phyloP scores from a whole-genome alignment of 2,329 filamentous ascomycete genomes.

The Camptophora hylomeconis region DNA sequence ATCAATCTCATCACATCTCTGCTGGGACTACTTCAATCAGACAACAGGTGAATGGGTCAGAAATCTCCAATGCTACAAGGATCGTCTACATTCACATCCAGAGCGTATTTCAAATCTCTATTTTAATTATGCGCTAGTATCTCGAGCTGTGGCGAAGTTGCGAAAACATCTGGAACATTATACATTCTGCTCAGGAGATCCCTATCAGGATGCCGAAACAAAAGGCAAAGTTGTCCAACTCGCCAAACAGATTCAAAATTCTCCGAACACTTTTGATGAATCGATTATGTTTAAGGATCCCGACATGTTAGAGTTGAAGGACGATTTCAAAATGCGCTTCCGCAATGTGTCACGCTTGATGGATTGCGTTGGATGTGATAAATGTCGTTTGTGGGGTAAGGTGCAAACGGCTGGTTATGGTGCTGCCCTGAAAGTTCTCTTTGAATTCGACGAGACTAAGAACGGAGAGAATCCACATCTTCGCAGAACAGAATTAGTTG shows the following conservation, averaged over 20 bases:
- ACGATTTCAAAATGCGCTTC: conserved; percentile 95
- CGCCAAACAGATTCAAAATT: conserved; percentile 53
- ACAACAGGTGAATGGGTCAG: conserved; percentile 86
- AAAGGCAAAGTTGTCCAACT: conserved; percentile 71
- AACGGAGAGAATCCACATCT: conserved; percentile 54
- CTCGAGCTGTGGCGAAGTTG: conserved; percentile 81
- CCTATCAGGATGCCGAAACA: conserved; percentile 62
- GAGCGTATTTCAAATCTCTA: conserved; percentile 95
- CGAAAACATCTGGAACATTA: conserved; percentile 70
- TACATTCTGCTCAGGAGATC: conserved; percentile 84
- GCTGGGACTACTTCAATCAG: conserved; percentile 92
- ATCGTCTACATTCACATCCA: conserved; percentile 69
- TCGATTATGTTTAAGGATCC: conserved; percentile 77
- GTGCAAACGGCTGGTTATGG: conserved; percentile 91
- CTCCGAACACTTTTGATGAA: conserved; percentile 78
- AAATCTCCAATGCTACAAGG: conserved; percentile 78
- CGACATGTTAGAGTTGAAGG: conserved; percentile 61
- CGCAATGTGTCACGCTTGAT: conserved; percentile 92
- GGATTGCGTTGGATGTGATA: conserved; percentile 98
- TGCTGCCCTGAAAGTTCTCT: conserved; percentile 86
- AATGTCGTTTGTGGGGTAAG: conserved; percentile 96
- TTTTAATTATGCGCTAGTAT: conserved; percentile 96
- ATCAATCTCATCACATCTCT: conserved; percentile 90
- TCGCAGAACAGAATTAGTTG: conserved; percentile 82
- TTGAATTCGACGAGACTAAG: conserved; percentile 69